Base-by-base conservation (phyloP, 1,284 basidiomycete species). In the Trichosporon sp. region DNA sequence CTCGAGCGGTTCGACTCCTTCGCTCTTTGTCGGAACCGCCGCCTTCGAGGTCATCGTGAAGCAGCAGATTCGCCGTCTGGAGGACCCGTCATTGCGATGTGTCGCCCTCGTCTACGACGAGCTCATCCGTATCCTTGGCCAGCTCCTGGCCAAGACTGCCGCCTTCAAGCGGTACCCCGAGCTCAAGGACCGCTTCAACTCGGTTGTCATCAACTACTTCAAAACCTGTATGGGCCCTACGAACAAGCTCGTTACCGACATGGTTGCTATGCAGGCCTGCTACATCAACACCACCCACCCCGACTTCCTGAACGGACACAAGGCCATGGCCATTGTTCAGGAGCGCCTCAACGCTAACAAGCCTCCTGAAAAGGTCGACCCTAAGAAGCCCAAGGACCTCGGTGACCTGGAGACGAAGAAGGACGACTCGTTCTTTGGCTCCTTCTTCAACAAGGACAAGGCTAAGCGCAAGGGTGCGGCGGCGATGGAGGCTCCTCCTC, bases 31-130 rank as follows among this genome's bases (percentile, higher is more conserved):
- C 66, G 94, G 95, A 21, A 96, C 96, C 0, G 91, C 92, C 72
- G 96, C 96, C 1, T 98, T 98, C 77, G 96, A 98, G 83, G 92
- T 96, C 72, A 98, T 98, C 78, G 94, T 98, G 78, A 99, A 98
- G 87, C 94, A 98, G 82, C 96, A 99, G 84, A 99, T 99, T 83
- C 92, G 95, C 84, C 89, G 96, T 65, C 86, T 99, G 68, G 96
- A 98, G 80, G 96, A 98, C 12, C 96, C 96, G 3, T 88, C 89
- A 73, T 85, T 98, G 78, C 96, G 96, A 81, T 98, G 96, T 80
- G 96, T 93, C 78, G 90, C 94, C 76, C 87, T 98, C 69, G 92
- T 98, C 1, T 98, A 98, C 78, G 96, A 98, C 79, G 96, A 98
- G 83, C 88, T 99, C 64, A 97, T 97, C 78, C 90, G 96, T 66